These are phyloP conservation scores for Chlorella sorokiniana DNA, from an alignment of 139 green algal genomes.

Conservation along the genomic window DNA sequence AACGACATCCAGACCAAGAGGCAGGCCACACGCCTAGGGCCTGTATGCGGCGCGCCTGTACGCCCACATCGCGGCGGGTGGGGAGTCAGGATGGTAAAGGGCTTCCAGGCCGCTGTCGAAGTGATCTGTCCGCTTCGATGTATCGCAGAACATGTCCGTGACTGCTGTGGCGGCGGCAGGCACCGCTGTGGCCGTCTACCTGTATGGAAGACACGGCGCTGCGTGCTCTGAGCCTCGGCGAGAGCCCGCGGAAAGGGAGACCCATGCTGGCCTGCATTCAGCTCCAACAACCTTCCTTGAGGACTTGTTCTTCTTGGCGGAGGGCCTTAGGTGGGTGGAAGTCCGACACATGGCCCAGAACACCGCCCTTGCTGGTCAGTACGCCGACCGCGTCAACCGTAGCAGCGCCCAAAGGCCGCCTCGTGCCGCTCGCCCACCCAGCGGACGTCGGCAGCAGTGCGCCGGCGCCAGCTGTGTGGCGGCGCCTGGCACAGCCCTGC, in stretches of 20 bases:
- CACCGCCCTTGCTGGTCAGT: too few relatives aligned
- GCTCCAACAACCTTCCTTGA: constrained; percentile 75
- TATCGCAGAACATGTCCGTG: constrained; percentile 20
- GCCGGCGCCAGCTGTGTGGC: not conserved
- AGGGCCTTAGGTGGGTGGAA: constrained; percentile 67
- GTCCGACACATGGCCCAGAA: too few relatives aligned
- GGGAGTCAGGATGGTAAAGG: too few relatives aligned
- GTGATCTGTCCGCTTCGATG: too few relatives aligned
- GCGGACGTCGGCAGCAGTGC: not conserved
- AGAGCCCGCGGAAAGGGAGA: constrained; percentile 27
- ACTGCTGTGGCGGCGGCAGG: constrained; percentile 41
- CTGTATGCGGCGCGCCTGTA: too few relatives aligned
- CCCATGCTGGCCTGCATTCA: constrained; percentile 38
- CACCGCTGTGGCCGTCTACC: constrained; percentile 47
- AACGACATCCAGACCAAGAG: too few relatives aligned
- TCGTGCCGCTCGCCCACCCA: not conserved
- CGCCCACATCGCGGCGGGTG: too few relatives aligned
- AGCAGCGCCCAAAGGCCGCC: too few relatives aligned
- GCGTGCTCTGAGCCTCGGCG: constrained; percentile 5
- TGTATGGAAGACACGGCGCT: not conserved
- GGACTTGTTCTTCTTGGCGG: constrained; percentile 76
- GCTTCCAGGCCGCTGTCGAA: too few relatives aligned
- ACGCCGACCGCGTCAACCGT: too few relatives aligned
- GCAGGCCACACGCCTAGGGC: too few relatives aligned
- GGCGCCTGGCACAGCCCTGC: not conserved